These are phyloP conservation scores for Saccharomycopsis guyanensis DNA, from an alignment of 805 yeast species.

Conservation along the genomic window DNA sequence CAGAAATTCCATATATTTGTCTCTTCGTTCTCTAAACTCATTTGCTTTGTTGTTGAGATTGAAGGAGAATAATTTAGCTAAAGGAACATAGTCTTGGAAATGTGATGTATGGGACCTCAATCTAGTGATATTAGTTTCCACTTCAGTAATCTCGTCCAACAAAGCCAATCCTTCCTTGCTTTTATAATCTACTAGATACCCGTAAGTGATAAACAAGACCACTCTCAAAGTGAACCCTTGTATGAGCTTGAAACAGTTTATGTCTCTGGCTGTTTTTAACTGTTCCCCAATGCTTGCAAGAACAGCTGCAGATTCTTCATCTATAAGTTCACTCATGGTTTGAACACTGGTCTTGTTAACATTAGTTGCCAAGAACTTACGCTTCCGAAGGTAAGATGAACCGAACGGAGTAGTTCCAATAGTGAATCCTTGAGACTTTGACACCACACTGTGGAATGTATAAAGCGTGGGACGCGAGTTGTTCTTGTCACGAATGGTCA, in stretches of 20 bases:
- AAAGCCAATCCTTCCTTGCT: conserved; percentile 24
- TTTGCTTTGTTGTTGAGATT: conserved; percentile 24
- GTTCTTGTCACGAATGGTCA: conserved; percentile 39
- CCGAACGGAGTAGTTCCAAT: conserved; percentile 61
- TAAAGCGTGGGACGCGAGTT: conserved; percentile 61
- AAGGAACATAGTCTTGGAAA: conserved; percentile 46
- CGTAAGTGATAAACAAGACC: conserved; percentile 46
- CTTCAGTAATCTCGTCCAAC: conserved; percentile 45
- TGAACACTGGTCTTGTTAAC: conserved; percentile 33
- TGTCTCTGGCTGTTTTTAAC: conserved; percentile 26
- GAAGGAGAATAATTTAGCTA: conserved; percentile 31
- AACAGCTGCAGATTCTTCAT: conserved; percentile 31
- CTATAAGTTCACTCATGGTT: conserved; percentile 30
- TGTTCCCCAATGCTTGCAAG: conserved; percentile 23
- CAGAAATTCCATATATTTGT: conserved; percentile 39
- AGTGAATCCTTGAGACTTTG: conserved; percentile 49
- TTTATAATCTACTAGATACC: conserved; percentile 38
- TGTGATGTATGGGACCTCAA: conserved; percentile 53
- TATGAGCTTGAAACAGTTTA: conserved; percentile 33
- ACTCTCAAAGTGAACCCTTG: conserved; percentile 47
- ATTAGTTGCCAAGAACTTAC: conserved; percentile 41
- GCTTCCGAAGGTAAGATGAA: conserved; percentile 36
- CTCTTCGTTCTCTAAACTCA: conserved; percentile 37
- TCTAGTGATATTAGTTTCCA: conserved; percentile 49
- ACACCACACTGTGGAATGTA: conserved; percentile 60